phyloP scores from a whole-genome alignment of 2,329 filamentous ascomycete species.

The Lasiodiplodia hormozganensis region DNA sequence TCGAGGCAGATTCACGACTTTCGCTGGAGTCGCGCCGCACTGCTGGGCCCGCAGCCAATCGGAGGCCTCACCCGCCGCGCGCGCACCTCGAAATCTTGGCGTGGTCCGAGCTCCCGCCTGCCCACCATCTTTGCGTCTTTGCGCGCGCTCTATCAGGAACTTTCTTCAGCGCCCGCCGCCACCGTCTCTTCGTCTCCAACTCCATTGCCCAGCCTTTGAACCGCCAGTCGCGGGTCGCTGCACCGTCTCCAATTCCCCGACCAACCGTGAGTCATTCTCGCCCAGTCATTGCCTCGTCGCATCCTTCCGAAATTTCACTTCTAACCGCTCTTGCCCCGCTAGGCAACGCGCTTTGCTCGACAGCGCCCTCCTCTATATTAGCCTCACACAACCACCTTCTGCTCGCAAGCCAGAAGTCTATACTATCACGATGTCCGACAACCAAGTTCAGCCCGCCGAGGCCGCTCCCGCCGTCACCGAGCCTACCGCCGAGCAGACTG shows the following conservation, averaged over 20 bases:
- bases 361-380: not conserved
- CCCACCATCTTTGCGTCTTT: constrained; percentile 17
- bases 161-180: constrained; percentile 1
- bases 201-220: not conserved
- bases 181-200: not conserved
- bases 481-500: constrained; percentile 31
- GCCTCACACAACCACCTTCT: not conserved
- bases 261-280: not conserved
- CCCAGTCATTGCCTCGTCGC: not conserved
- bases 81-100: constrained; percentile 24
- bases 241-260: not conserved
- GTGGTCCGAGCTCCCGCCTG: constrained; percentile 21
- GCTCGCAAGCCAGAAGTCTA: not conserved
- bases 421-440: constrained; percentile 24
- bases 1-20: constrained; percentile 15
- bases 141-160: constrained; percentile 11
- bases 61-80: not conserved
- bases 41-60: constrained; percentile 13
- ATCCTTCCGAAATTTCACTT: constrained; percentile 23
- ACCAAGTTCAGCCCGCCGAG: constrained; percentile 33
- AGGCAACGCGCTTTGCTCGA: not conserved
- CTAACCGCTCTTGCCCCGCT: constrained; percentile 24
- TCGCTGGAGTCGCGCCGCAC: constrained; percentile 13
- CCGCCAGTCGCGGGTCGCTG: constrained; percentile 13
- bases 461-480: constrained; percentile 32